These are phyloP conservation scores for Cryphonectria nitschkei DNA, from an alignment of 2,329 filamentous ascomycete genomes.

Conservation along the genomic window DNA sequence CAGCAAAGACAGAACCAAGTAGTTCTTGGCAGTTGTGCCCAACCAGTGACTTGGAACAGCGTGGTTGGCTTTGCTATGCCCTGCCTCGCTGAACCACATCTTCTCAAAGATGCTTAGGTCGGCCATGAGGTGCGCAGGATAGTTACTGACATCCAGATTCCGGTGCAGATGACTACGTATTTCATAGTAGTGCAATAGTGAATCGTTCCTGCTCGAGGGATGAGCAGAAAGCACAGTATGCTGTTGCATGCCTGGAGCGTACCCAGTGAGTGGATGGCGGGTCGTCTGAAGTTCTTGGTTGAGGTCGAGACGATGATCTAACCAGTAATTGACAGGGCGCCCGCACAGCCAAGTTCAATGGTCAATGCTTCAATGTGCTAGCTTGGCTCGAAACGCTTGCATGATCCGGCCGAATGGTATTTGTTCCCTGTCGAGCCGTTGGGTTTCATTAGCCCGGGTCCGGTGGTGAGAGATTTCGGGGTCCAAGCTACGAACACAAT, in stretches of 20 bases:
- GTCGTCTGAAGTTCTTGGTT: not conserved
- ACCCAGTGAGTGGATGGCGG: not conserved
- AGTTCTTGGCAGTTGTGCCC: not conserved
- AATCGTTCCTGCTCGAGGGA: not conserved
- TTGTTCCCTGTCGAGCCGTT: not conserved
- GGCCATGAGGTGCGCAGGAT: not conserved
- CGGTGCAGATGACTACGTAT: not conserved
- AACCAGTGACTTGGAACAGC: not conserved
- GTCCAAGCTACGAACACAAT: not conserved
- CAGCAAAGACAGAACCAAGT: not conserved
- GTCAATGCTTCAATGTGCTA: slow-evolving; percentile 2
- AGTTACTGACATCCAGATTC: not conserved
- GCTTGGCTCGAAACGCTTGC: not conserved
- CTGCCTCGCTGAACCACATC: not conserved
- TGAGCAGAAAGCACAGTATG: not conserved
- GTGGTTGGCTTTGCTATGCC: not conserved
- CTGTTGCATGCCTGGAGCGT: not conserved
- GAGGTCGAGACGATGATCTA: not conserved
- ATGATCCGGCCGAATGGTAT: not conserved
- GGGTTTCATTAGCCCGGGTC: not conserved
- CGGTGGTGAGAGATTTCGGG: not conserved
- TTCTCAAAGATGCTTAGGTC: not conserved
- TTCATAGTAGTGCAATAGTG: not conserved
- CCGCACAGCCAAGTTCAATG: not conserved
- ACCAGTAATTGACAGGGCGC: not conserved